Evolutionary conservation across 2,329 filamentous ascomycete genomes (phyloP).

Genomic region (Penicillium oxalicum): DNA sequence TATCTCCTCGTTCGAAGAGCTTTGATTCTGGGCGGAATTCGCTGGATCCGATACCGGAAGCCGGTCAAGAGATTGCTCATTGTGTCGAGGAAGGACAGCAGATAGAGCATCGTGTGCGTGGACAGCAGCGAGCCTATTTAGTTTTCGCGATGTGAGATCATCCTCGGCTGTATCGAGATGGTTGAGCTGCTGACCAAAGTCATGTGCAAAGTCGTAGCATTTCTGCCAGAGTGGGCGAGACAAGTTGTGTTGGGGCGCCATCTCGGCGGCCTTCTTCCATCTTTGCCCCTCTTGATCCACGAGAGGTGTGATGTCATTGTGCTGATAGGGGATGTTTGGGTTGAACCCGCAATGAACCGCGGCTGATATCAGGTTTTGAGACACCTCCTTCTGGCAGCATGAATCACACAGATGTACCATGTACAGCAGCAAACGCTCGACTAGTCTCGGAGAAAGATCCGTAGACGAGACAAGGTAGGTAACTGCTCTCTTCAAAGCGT

Average conservation of each 20-base stretch:
- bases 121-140: constrained; percentile 18
- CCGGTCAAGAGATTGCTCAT: background rate
- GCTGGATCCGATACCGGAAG: background rate
- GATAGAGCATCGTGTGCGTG: constrained; percentile 24
- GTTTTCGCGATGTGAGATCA: constrained; percentile 11
- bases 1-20: constrained; percentile 22
- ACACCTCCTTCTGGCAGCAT: constrained; percentile 27
- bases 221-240: constrained; percentile 27
- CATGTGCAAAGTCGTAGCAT: constrained; percentile 29
- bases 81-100: constrained; percentile 13
- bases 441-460: constrained; percentile 18
- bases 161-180: constrained; percentile 14
- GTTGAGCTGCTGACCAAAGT: constrained; percentile 25
- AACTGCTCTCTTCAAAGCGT: constrained; percentile 29
- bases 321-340: constrained; percentile 20
- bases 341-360: constrained; percentile 35
- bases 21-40: background rate
- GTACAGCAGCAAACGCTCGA: constrained; percentile 33
- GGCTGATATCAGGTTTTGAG: constrained; percentile 29
- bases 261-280: constrained; percentile 26
- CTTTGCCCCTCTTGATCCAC: constrained; percentile 20
- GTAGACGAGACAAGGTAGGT: constrained; percentile 34
- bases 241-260: constrained; percentile 11
- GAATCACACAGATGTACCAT: constrained; percentile 38
- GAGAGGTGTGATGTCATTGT: constrained; percentile 23